These are phyloP conservation scores for Yarrowia yakushimensis DNA, from an alignment of 805 yeast species.

Conservation along the genomic window DNA sequence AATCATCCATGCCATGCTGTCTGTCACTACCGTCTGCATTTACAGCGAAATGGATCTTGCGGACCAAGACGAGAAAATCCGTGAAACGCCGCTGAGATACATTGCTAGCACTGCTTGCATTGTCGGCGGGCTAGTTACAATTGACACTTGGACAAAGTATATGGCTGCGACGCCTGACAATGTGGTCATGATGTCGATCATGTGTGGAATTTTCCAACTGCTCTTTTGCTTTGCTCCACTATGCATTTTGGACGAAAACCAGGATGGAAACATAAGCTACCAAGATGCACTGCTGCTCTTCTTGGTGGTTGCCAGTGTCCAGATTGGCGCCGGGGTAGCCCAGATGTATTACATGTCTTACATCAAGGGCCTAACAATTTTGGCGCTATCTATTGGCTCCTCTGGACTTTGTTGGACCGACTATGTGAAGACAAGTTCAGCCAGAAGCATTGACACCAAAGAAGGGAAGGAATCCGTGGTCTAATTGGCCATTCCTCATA, in stretches of 20 bases:
- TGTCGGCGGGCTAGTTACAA: not conserved
- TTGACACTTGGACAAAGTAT: not conserved
- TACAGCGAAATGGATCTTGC: conserved; percentile 14
- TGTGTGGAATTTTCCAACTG: not conserved
- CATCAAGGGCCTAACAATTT: not conserved
- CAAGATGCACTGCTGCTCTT: not conserved
- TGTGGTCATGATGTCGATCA: not conserved
- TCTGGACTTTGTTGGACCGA: not conserved
- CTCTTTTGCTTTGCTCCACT: not conserved
- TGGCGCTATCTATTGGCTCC: not conserved
- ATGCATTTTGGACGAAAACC: not conserved
- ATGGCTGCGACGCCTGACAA: not conserved
- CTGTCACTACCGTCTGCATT: conserved; percentile 7
- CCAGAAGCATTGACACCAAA: not conserved
- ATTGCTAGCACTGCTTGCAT: not conserved
- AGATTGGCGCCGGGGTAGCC: not conserved
- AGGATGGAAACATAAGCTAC: not conserved
- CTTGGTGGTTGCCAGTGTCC: not conserved
- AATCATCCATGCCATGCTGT: not conserved
- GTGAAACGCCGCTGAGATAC: not conserved
- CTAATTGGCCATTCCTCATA: not conserved
- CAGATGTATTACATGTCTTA: not conserved
- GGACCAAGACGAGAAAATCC: not conserved
- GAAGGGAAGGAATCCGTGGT: not conserved
- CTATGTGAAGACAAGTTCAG: not conserved